Base-by-base conservation (phyloP, 108 stramenopile genomes). In the Nannochloropsis gaditana region DNA sequence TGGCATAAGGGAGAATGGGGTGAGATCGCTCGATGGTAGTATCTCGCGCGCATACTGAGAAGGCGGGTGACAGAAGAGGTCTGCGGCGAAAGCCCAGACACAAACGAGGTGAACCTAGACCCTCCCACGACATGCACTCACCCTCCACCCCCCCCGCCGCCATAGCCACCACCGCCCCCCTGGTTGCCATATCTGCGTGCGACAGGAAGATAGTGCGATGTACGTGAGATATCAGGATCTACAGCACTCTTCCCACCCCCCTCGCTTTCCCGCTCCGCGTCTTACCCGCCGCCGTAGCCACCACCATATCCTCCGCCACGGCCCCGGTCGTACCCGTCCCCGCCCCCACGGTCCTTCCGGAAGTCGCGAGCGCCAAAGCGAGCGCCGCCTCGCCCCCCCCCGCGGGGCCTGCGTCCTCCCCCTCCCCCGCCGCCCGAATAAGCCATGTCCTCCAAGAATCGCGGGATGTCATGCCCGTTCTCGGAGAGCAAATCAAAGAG, bases 401-500 rank as follows among this genome's bases (percentile, higher is more conserved):
- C 83, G 15, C 73, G 83, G 31, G 86, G 15, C 45, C 83, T 44
- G 45, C 87, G 85, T 4, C 87, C 87, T 44, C 89, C 89, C 10
- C 88, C 86, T 5, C 87, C 85, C 9, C 88, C 87, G 42, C 86
- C 85, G 73, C 86, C 86, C 44, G 86, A 45, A 84, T 45, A 86
- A 5, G 84, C 45, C 86, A 87, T 87, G 43, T 83, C 45, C 44
- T 85, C 89, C 10, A 90, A 83, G 45, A 84, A 90, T 45, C 83
- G 73, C 15, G 90, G 90, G 44, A 87, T 80, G 21, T 88, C 89
- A 81, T 90, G 90, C 17, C 86, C 81, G 82, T 90, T 90, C 87
- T 90, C 90, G 44, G 44, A 45, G 44, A 87, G 87, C 45, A 87
- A 44, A 79, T 91, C 90, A 79, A 84, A 82, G 11, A 93, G 92